Percentiles rank a stretch among this genome's conserved stretches.
Conservation (phyloP, 345 rosid species). For the Gossypium rotundifolium region DNA sequence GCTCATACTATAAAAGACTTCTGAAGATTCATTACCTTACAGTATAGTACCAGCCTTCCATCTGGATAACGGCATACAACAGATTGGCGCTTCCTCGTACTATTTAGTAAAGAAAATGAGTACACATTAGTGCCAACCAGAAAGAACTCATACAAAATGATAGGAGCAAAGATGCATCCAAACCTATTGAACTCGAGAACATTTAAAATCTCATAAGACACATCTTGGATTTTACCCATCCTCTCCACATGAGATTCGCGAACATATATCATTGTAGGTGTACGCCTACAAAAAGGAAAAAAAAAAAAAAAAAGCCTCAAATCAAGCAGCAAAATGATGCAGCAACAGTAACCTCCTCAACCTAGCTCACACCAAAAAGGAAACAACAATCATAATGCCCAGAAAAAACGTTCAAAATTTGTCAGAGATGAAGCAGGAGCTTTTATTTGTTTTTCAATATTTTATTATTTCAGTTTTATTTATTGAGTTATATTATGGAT, state of each 20-base stretch:
- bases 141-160: conserved; percentile 12
- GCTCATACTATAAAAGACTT: conserved; percentile 12
- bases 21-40: conserved; percentile 60
- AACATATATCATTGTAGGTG: conserved; percentile 86
- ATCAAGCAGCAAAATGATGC: conserved; percentile 14
- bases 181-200: conserved; percentile 99
- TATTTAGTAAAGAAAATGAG: conserved; percentile 32
- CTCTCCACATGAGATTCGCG: conserved; percentile 98
- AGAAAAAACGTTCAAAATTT: not conserved
- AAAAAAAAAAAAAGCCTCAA: conserved; percentile 10
- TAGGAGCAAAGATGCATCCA: conserved; percentile 7
- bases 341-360: conserved; percentile 15
- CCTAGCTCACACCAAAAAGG: conserved; percentile 4
- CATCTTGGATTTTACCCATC: conserved; percentile 84
- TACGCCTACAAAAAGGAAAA: conserved; percentile 52
- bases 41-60: conserved; percentile 93
- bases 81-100: conserved; percentile 99
- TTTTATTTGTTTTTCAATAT: too few relatives aligned
- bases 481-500: too few relatives aligned
- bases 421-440: not conserved
- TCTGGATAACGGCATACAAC: conserved; percentile 95
- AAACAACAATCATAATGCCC: not conserved
- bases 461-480: too few relatives aligned
- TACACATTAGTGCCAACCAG: conserved; percentile 6
- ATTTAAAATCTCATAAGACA: conserved; percentile 84